phyloP scores from a whole-genome alignment of 352 stramenopile genomes.

The Hyaloperonospora brassicae region DNA sequence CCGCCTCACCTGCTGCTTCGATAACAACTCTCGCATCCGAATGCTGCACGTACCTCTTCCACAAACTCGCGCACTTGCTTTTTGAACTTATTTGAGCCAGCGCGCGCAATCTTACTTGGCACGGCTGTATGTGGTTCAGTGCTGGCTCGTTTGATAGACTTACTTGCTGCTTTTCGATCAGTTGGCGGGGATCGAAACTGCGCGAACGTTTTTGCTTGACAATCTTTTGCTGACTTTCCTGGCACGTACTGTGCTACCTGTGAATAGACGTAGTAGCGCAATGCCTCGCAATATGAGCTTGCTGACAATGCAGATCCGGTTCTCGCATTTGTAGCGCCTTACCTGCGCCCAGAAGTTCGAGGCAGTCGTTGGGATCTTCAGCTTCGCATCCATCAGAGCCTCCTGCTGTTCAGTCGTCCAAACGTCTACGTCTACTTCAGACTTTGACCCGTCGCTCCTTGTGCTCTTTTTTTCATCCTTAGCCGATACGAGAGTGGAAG shows the following conservation, averaged over 20 bases:
- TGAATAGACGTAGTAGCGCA: not conserved
- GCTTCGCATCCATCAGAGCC: conserved; percentile 46
- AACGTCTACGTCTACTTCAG: conserved; percentile 22
- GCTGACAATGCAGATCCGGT: not conserved
- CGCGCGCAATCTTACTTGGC: conserved; percentile 49
- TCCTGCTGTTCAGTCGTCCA: conserved; percentile 49
- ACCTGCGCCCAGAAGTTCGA: conserved; percentile 62
- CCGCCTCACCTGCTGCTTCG: not conserved
- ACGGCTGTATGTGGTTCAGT: conserved; percentile 12
- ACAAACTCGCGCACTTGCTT: conserved; percentile 80
- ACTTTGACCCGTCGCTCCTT: conserved; percentile 17
- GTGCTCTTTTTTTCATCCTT: conserved; percentile 13
- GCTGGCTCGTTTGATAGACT: conserved; percentile 19
- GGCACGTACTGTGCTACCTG: conserved; percentile 39
- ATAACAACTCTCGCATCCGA: not conserved
- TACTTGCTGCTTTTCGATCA: conserved; percentile 27
- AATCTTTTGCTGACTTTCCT: conserved; percentile 54
- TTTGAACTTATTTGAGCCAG: conserved; percentile 73
- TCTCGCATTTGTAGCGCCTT: conserved; percentile 4
- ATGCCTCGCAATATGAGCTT: not conserved
- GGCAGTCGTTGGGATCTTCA: conserved; percentile 51
- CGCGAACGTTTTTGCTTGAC: conserved; percentile 52
- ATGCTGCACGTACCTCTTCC: conserved; percentile 23
- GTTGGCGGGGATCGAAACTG: conserved; percentile 39
- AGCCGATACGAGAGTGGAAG: not conserved